These are phyloP conservation scores for Lichtheimia ramosa DNA, from an alignment of 371 early-diverging fungal species.

Conservation along the genomic window DNA sequence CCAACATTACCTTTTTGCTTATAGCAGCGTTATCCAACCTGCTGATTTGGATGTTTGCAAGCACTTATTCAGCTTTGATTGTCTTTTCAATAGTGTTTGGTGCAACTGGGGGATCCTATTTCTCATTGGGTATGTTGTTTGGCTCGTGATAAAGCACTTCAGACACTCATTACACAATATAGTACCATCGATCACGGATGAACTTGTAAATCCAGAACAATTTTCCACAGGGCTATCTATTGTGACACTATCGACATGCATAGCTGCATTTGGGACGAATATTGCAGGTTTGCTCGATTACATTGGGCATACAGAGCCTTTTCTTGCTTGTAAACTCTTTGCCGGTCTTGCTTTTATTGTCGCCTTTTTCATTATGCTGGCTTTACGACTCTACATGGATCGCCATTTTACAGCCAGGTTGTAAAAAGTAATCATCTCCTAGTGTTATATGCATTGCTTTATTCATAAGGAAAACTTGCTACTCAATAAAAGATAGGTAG, in stretches of 20 bases:
- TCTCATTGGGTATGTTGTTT: constrained; percentile 26
- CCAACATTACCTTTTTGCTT: constrained; percentile 28
- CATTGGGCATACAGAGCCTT: constrained; percentile 11
- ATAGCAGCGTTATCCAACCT: constrained; percentile 32
- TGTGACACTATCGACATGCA: constrained; percentile 19
- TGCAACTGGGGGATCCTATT: constrained; percentile 35
- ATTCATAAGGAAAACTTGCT: not conserved
- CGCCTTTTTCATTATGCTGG: constrained; percentile 4
- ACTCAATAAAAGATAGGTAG: constrained; percentile 22
- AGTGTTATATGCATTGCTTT: not conserved
- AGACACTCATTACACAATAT: too few species aligned
- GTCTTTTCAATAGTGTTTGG: constrained; percentile 38
- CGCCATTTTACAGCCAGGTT: constrained; percentile 2
- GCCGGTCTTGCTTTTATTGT: constrained; percentile 25
- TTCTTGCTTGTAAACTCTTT: constrained; percentile 34
- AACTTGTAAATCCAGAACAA: constrained; percentile 27
- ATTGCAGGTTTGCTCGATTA: constrained; percentile 16
- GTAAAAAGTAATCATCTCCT: not conserved
- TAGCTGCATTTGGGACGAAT: constrained; percentile 36
- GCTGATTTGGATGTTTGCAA: constrained; percentile 52
- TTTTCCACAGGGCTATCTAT: constrained; percentile 30
- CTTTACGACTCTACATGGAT: not conserved
- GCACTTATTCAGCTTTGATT: constrained; percentile 25
- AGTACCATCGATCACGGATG: constrained; percentile 33
- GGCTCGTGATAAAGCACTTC: too few species aligned